These are phyloP conservation scores for Solioccasus polychromus DNA, from an alignment of 768 basidiomycete species.

Conservation along the genomic window DNA sequence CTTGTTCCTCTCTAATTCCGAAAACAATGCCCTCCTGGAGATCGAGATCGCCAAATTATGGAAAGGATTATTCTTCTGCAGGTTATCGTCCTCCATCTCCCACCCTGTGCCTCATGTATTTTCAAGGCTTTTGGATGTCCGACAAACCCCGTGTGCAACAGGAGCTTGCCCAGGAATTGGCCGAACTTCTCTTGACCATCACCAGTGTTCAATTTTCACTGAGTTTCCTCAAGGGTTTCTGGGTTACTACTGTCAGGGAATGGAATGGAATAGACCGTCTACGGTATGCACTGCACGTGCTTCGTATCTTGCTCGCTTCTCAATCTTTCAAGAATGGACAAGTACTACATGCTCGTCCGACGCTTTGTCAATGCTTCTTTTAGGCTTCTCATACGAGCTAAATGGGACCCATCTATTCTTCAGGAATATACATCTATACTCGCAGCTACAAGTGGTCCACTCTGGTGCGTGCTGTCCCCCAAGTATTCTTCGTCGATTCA, in stretches of 20 bases:
- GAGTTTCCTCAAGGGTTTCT: conserved; percentile 83
- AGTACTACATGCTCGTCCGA: conserved; percentile 94
- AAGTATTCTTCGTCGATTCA: not conserved
- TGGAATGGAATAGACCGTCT: conserved; percentile 92
- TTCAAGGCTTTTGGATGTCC: conserved; percentile 97
- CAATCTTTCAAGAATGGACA: conserved; percentile 71
- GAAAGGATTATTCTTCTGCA: conserved; percentile 98
- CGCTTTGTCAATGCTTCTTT: conserved; percentile 86
- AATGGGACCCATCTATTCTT: conserved; percentile 62
- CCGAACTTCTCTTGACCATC: conserved; percentile 76
- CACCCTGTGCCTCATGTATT: not conserved
- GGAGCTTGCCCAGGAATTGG: conserved; percentile 79
- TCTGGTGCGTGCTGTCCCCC: conserved; percentile 55
- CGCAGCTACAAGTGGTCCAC: conserved; percentile 64
- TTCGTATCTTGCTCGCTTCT: not conserved
- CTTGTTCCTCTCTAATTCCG: conserved; percentile 70
- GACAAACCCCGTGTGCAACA: conserved; percentile 98
- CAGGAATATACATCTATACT: conserved; percentile 70
- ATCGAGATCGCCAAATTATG: conserved; percentile 88
- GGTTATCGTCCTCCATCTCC: conserved; percentile 20
- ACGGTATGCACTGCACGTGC: conserved; percentile 49
- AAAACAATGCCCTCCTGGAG: conserved; percentile 57
- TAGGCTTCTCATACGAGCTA: conserved; percentile 63
- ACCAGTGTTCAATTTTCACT: conserved; percentile 56
- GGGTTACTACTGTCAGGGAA: conserved; percentile 86